Conservation (phyloP, 1,284 basidiomycete species). For the Microbotryomycetes sp. region DNA sequence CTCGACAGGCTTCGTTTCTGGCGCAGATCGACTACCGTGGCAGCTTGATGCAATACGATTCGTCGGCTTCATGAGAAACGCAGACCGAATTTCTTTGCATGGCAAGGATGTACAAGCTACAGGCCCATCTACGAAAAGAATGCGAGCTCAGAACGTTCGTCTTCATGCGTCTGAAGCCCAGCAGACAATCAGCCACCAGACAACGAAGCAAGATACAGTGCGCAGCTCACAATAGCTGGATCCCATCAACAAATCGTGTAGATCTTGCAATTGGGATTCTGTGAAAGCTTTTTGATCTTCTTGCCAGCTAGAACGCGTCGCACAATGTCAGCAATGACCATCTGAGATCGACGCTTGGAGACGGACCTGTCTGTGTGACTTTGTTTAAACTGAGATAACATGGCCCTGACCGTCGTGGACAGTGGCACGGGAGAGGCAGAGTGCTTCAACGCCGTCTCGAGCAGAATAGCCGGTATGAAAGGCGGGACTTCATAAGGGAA, state of each 20-base stretch:
- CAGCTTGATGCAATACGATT: background rate
- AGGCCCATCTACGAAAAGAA: too few species aligned
- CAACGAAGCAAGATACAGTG: too few species aligned
- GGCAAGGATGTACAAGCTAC: too few species aligned
- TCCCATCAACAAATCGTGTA: constrained; percentile 82
- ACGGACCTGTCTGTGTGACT: constrained; percentile 38
- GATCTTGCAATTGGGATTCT: constrained; percentile 77
- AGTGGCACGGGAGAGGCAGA: constrained; percentile 87
- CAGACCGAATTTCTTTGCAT: too few species aligned
- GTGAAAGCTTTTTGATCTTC: constrained; percentile 83
- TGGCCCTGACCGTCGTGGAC: constrained; percentile 40
- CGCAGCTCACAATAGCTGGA: constrained; percentile 62
- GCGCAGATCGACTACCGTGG: constrained; percentile 15
- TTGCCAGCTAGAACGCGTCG: constrained; percentile 57
- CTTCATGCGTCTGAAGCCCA: too few species aligned
- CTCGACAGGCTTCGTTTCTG: constrained; percentile 23
- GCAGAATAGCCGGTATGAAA: constrained; percentile 77
- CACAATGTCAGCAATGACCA: constrained; percentile 15
- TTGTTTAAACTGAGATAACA: constrained; percentile 41
- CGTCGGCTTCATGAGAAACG: background rate
- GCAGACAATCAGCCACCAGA: too few species aligned
- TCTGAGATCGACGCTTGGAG: background rate
- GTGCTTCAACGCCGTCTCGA: constrained; percentile 67
- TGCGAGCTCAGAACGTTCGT: too few species aligned
- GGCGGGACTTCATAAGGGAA: constrained; percentile 78